These are phyloP conservation scores for Helicocarpus griseus DNA, from an alignment of 2,329 filamentous ascomycete genomes.

Conservation along the genomic window DNA sequence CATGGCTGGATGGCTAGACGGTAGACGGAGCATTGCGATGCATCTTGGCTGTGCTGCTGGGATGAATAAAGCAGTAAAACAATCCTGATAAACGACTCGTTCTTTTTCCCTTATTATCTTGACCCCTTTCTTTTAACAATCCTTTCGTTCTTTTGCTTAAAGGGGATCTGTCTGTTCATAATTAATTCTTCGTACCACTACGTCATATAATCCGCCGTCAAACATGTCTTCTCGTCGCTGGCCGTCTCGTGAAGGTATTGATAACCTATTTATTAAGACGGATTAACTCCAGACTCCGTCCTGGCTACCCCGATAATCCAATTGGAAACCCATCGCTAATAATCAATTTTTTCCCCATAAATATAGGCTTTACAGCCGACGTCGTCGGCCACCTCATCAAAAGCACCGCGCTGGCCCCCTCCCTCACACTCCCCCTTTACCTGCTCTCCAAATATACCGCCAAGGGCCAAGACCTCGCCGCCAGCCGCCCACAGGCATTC, in stretches of 20 bases:
- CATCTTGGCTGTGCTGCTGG: too few species aligned
- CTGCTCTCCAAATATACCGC: slow-evolving; percentile 56
- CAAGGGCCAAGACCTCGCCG: slow-evolving; percentile 46
- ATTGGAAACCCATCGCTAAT: background rate
- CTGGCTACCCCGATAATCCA: background rate
- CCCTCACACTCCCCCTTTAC: slow-evolving; percentile 53
- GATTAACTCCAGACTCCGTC: background rate
- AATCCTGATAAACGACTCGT: background rate
- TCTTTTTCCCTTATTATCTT: background rate
- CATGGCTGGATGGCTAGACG: too few species aligned
- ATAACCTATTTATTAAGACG: background rate
- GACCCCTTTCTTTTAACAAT: background rate
- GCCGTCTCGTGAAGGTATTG: slow-evolving; percentile 26
- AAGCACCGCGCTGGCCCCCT: slow-evolving; percentile 55
- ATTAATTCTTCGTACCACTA: too few species aligned
- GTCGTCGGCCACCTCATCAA: slow-evolving; percentile 49
- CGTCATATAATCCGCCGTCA: background rate
- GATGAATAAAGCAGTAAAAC: background rate
- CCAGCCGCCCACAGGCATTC: slow-evolving; percentile 43
- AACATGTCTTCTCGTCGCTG: slow-evolving; percentile 9
- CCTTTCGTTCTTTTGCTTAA: too few species aligned
- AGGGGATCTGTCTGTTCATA: too few species aligned
- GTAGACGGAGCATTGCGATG: too few species aligned
- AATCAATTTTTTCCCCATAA: slow-evolving; percentile 8
- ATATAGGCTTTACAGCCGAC: slow-evolving; percentile 46